These are phyloP conservation scores for Anethum foeniculum DNA, from an alignment of 140 eudicot species.

Conservation along the genomic window DNA sequence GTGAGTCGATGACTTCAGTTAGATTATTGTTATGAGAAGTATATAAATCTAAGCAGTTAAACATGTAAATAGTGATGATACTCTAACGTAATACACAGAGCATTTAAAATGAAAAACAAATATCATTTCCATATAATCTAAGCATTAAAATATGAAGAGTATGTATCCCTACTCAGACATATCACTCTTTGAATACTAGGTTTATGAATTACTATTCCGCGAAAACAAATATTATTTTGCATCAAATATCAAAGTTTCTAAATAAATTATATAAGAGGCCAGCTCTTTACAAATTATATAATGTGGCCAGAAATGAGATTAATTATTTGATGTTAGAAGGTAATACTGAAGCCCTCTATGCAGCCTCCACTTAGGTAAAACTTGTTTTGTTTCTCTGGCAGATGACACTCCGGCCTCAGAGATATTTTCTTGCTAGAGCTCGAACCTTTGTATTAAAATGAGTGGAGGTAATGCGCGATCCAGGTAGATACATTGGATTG, in stretches of 20 bases:
- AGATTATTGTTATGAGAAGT: neutral
- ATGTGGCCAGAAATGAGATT: neutral
- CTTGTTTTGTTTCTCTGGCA: neutral
- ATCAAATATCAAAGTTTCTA: neutral
- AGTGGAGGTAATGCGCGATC: slow-evolving; percentile 88
- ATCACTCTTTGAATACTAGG: neutral
- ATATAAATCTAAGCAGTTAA: neutral
- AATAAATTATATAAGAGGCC: neutral
- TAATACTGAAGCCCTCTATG: neutral
- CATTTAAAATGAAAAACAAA: neutral
- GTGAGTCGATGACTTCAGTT: neutral
- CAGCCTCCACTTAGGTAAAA: neutral
- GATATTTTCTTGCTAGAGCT: slow-evolving; percentile 84
- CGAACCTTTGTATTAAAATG: slow-evolving; percentile 96
- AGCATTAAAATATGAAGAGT: neutral
- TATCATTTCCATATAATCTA: neutral
- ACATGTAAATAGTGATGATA: neutral
- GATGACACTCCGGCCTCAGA: slow-evolving; percentile 30
- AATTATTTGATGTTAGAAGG: neutral
- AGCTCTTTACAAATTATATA: neutral
- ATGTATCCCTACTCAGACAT: neutral
- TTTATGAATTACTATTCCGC: neutral
- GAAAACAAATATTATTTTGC: neutral
- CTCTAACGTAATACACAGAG: neutral
- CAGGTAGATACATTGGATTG: slow-evolving; percentile 86